These are phyloP conservation scores for Ophiostoma pallidulum DNA, from an alignment of 2,329 filamentous ascomycete species.

Conservation along the genomic window DNA sequence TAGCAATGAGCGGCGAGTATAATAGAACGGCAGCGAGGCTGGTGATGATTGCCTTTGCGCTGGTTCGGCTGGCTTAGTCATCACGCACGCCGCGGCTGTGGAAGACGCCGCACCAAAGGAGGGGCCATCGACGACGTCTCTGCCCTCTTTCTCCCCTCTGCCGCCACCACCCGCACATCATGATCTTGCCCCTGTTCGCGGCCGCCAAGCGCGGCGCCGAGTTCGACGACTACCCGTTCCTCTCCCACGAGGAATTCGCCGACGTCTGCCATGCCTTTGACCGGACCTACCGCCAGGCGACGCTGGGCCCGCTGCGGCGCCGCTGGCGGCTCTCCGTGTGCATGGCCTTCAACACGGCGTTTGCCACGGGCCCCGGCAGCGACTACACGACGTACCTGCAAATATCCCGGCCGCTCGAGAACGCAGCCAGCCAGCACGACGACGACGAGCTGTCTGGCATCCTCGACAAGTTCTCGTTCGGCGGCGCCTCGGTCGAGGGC, in stretches of 20 bases:
- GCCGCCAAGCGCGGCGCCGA: slow-evolving; percentile 20
- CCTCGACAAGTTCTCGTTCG: slow-evolving; percentile 38
- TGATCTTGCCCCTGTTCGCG: not conserved
- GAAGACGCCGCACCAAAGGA: too few relatives aligned
- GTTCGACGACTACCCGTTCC: slow-evolving; percentile 49
- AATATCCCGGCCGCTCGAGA: slow-evolving; percentile 44
- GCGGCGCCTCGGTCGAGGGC: slow-evolving; percentile 16
- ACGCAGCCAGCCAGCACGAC: slow-evolving; percentile 24
- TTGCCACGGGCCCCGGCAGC: slow-evolving; percentile 23
- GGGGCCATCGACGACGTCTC: too few relatives aligned
- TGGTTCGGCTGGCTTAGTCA: too few relatives aligned
- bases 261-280: slow-evolving; percentile 56
- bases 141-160: too few relatives aligned
- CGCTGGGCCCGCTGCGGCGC: slow-evolving; percentile 42
- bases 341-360: slow-evolving; percentile 39
- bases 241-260: slow-evolving; percentile 53
- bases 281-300: slow-evolving; percentile 47
- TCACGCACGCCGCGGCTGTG: too few relatives aligned
- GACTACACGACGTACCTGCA: slow-evolving; percentile 45
- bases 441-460: slow-evolving; percentile 36
- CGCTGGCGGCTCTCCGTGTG: slow-evolving; percentile 47
- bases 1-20: too few relatives aligned
- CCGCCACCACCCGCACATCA: not conserved
- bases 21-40: too few relatives aligned
- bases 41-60: too few relatives aligned